Conservation (phyloP, 192 early-diverging fungal genomes). For the Podila minutissima region DNA sequence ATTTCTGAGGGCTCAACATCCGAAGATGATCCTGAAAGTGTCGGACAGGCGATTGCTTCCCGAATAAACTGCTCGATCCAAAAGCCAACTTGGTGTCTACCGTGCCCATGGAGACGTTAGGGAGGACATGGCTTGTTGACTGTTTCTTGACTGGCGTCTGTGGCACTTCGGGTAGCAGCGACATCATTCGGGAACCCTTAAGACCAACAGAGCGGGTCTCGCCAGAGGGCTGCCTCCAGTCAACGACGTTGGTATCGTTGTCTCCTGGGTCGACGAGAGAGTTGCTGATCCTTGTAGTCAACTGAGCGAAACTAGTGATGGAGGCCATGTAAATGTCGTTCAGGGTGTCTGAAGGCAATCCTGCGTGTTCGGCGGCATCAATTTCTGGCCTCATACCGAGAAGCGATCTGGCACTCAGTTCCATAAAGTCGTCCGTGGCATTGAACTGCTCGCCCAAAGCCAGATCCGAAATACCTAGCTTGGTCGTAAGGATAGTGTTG, state of each 20-base stretch:
- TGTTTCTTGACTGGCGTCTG: conserved; percentile 41
- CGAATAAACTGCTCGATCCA: conserved; percentile 41
- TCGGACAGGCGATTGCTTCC: conserved; percentile 24
- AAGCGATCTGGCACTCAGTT: conserved; percentile 34
- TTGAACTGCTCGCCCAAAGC: conserved; percentile 35
- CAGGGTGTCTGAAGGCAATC: conserved; percentile 19
- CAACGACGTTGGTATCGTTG: neutral
- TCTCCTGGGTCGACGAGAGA: neutral
- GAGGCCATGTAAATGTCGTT: conserved; percentile 45
- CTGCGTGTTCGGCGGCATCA: conserved; percentile 30
- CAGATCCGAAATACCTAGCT: conserved; percentile 24
- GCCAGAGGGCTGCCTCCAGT: neutral
- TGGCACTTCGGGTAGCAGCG: conserved; percentile 37
- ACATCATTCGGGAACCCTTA: conserved; percentile 30
- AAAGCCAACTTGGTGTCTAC: conserved; percentile 42
- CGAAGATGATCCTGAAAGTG: conserved; percentile 22
- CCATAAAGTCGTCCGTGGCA: conserved; percentile 47
- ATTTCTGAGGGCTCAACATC: conserved; percentile 9
- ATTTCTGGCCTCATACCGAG: conserved; percentile 36
- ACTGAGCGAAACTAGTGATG: conserved; percentile 42
- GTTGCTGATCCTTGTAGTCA: conserved; percentile 28
- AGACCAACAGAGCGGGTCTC: conserved; percentile 9
- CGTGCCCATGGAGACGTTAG: conserved; percentile 41
- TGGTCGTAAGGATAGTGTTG: conserved; percentile 42
- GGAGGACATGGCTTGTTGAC: conserved; percentile 24